phyloP scores from a whole-genome alignment of 306 rosid genomes.

The Cicer pinnatifidum region DNA sequence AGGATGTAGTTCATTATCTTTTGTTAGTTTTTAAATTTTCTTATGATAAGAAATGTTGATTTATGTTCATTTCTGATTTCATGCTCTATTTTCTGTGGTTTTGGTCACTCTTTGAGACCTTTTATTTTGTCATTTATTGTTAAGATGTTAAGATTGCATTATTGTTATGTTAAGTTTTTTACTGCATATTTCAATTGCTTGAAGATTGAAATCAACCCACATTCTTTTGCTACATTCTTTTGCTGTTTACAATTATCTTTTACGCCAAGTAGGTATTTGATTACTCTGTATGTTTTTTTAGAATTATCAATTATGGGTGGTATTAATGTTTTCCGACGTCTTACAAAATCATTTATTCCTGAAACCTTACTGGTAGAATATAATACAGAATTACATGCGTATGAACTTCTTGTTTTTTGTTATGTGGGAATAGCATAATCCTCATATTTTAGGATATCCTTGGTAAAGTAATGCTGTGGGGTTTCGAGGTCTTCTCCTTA shows the following conservation, averaged over 20 bases:
- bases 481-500: neutral
- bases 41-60: neutral
- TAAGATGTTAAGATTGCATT: neutral
- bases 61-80: neutral
- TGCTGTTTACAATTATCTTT: neutral
- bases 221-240: neutral
- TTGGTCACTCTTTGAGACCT: neutral
- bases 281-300: neutral
- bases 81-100: neutral
- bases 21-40: neutral
- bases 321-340: neutral
- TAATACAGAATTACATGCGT: slow-evolving; percentile 10
- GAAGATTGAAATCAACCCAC: slow-evolving; percentile 22
- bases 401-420: neutral
- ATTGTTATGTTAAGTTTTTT: neutral
- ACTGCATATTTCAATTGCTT: neutral
- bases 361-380: slow-evolving; percentile 1
- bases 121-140: neutral
- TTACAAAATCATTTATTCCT: neutral
- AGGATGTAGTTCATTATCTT: neutral
- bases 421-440: neutral
- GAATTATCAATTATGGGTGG: too few species aligned
- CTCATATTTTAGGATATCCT: slow-evolving; percentile 8
- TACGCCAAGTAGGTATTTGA: neutral
- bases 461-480: neutral